Conservation (phyloP, 1,139 yeast genomes). For the Geotrichum restrictum region DNA sequence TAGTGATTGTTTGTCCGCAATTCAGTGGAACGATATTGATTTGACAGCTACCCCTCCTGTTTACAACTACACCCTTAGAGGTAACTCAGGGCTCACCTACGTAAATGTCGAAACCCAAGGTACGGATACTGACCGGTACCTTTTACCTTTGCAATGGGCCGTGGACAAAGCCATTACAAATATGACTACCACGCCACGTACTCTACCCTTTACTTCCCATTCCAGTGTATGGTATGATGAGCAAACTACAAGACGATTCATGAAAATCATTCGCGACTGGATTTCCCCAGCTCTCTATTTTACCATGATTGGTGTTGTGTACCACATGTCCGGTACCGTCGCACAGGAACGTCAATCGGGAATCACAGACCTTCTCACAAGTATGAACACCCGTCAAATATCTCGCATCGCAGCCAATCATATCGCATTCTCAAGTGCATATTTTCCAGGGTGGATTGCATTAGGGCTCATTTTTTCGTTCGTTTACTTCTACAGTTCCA, state of each 20-base stretch:
- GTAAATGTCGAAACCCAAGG: constrained; percentile 30
- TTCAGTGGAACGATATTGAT: constrained; percentile 37
- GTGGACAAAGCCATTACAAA: constrained; percentile 38
- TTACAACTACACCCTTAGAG: constrained; percentile 39
- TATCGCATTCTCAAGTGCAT: constrained; percentile 33
- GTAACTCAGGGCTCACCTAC: constrained; percentile 34
- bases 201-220: constrained; percentile 35
- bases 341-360: constrained; percentile 39
- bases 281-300: constrained; percentile 39
- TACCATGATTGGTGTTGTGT: constrained; percentile 39
- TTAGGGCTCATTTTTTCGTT: constrained; percentile 31
- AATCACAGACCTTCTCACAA: constrained; percentile 33
- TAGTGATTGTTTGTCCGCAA: constrained; percentile 37
- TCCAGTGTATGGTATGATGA: constrained; percentile 30
- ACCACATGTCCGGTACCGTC: constrained; percentile 38
- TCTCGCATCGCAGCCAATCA: constrained; percentile 33
- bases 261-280: constrained; percentile 34
- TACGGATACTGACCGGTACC: constrained; percentile 33
- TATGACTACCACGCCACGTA: constrained; percentile 30
- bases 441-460: constrained; percentile 37
- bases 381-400: constrained; percentile 35
- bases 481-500: constrained; percentile 31
- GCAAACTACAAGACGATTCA: constrained; percentile 30
- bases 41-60: constrained; percentile 21
- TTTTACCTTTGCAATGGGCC: constrained; percentile 41